phyloP scores from a whole-genome alignment of 306 rosid species.

The Malus fusca region DNA sequence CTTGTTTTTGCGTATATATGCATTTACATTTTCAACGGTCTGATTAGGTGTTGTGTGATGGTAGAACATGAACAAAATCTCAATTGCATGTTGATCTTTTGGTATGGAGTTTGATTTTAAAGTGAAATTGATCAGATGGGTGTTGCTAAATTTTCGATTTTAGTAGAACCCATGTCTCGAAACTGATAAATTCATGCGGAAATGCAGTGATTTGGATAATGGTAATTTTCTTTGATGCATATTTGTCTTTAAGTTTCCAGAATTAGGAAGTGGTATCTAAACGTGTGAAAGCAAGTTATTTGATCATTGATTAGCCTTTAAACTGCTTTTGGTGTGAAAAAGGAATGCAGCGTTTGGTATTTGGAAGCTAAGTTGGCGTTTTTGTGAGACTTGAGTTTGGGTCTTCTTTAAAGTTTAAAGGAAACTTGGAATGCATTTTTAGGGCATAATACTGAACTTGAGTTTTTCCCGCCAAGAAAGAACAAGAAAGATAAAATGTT shows the following conservation, averaged over 20 bases:
- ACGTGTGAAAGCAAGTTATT: not conserved
- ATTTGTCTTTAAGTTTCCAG: not conserved
- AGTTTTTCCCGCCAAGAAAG: conserved; percentile 2
- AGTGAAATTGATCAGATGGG: conserved; percentile 5
- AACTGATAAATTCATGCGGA: conserved; percentile 4
- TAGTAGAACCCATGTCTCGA: not conserved
- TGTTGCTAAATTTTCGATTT: conserved; percentile 2
- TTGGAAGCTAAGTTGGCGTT: not conserved
- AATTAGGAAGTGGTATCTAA: not conserved
- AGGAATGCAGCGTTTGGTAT: conserved; percentile 1
- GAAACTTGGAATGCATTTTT: not conserved
- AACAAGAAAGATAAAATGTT: not conserved
- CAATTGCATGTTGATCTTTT: not conserved
- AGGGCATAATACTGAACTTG: not conserved
- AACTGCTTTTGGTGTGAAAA: not conserved
- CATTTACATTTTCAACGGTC: not conserved
- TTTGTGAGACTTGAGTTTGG: not conserved
- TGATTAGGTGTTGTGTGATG: not conserved
- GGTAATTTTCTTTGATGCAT: not conserved
- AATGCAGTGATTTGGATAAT: not conserved
- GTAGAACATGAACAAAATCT: not conserved
- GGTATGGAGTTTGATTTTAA: not conserved
- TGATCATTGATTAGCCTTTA: not conserved
- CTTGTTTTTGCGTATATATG: not conserved
- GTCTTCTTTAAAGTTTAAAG: not conserved